Evolutionary conservation across 495 filamentous ascomycete species (phyloP), one percentile per base, ranked within the genome.

Genomic region (Hyphodiscus hymeniophilus): DNA sequence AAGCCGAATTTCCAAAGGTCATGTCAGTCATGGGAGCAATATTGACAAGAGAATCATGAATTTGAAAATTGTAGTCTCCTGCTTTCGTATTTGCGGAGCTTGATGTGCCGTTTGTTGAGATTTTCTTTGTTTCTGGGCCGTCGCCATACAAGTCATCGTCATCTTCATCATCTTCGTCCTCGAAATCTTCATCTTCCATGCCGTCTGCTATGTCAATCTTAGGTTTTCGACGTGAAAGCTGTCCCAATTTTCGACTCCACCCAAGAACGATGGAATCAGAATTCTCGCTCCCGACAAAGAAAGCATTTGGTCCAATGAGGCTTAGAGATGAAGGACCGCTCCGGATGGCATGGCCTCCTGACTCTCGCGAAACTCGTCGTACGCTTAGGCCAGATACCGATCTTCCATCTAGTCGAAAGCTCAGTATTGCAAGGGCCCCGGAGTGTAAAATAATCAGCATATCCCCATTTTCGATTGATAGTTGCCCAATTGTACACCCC

Each of bases 391-490:
- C 89, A 31, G 89, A 94, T 20, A 99, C 87, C 7, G 87, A 92
- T 36, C 91, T 76, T n/a, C 92, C 92, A 62, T 95, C 89, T 41
- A 95, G 76, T 48, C 78, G 82, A 67, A 99, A 95, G 30, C 74
- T 83, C 17, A 97, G 66, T 22, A 90, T 73, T 12, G 79, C 78
- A 38, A 94, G 72, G 28, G 80, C 73, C 0, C 92, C 94, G 45
- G 80, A 82, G 32, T 80, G 79, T 31, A 94, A 76, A 21, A 90
- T 73, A n/a, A 98, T 71, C 17, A 99, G 70, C 42, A 95, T 69
- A 50, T 97, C 91, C 7, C 87, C 84, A 30, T 74, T 81, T 35
- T 85, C 81, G 12, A 74, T 72, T 7, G 79, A 81, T 10, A 97
- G 72, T 41, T 81, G 75, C 48, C 90, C 87, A 42, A 95, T 74